Conservation (phyloP, 2,329 filamentous ascomycete species). For the Cordyceps militaris region DNA sequence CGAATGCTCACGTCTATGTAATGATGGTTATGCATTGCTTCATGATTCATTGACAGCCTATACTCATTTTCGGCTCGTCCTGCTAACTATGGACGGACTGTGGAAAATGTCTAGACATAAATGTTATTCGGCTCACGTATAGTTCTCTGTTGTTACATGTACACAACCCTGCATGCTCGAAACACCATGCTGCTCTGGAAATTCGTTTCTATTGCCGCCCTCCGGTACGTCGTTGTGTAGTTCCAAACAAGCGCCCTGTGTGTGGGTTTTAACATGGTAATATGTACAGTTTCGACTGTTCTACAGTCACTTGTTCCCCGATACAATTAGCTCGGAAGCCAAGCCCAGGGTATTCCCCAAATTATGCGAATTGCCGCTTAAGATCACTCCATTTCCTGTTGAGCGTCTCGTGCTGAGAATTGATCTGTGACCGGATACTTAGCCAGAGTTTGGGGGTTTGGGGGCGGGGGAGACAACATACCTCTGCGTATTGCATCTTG, state of each 20-base stretch:
- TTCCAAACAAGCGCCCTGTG: background rate
- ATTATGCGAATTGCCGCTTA: slow-evolving; percentile 47
- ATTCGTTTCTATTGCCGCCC: background rate
- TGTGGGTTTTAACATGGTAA: slow-evolving; percentile 3
- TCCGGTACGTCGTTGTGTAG: background rate
- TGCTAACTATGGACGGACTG: background rate
- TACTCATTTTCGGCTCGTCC: no score
- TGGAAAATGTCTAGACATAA: slow-evolving; percentile 4
- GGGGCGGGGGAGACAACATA: slow-evolving; percentile 42
- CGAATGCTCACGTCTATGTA: no score
- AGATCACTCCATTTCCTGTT: slow-evolving; percentile 73
- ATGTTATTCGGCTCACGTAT: background rate
- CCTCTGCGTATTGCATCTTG: slow-evolving; percentile 94
- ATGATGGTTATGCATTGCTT: no score
- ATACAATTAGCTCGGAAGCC: background rate
- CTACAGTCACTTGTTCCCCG: background rate
- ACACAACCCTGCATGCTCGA: background rate
- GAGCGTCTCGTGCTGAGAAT: slow-evolving; percentile 62
- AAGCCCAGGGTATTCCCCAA: background rate
- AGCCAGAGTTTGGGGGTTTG: background rate
- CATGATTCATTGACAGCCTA: no score
- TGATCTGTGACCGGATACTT: slow-evolving; percentile 47
- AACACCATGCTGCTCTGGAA: background rate
- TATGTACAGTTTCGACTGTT: slow-evolving; percentile 7
- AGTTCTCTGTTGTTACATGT: background rate